phyloP scores from a whole-genome alignment of 345 rosid species.

The Linum trigynum region DNA sequence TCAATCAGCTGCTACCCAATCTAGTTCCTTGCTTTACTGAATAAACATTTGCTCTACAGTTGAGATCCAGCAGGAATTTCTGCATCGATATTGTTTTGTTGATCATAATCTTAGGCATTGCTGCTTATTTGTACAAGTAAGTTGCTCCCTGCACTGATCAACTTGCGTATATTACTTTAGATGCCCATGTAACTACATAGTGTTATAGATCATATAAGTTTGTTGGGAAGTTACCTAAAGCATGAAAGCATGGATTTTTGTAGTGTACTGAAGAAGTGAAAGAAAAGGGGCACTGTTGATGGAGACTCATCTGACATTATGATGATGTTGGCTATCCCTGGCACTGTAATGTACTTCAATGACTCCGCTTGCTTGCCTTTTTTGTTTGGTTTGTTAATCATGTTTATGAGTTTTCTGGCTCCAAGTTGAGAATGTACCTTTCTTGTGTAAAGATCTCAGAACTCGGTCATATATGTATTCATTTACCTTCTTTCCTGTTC shows the following conservation, averaged over 20 bases:
- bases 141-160: conserved; percentile 14
- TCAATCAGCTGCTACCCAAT: not conserved
- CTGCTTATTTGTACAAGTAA: conserved; percentile 99
- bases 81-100: conserved; percentile 83
- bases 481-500: not conserved
- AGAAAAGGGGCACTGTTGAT: conserved; percentile 8
- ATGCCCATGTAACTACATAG: not conserved
- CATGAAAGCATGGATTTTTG: conserved; percentile 9
- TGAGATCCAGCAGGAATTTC: conserved; percentile 97
- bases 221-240: not conserved
- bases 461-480: conserved; percentile 2
- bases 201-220: not conserved
- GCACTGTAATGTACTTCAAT: conserved; percentile 12
- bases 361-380: conserved; percentile 15
- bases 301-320: conserved; percentile 3
- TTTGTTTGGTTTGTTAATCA: conserved; percentile 19
- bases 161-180: not conserved
- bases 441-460: conserved; percentile 8
- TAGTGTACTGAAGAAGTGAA: conserved; percentile 61
- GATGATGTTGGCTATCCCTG: conserved; percentile 14
- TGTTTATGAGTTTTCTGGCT: conserved; percentile 9
- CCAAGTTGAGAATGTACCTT: conserved; percentile 4
- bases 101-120: conserved; percentile 88
- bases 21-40: not conserved
- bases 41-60: conserved; percentile 26